These are phyloP conservation scores for Citrus reticulata DNA, from an alignment of 345 rosid species.

Conservation along the genomic window DNA sequence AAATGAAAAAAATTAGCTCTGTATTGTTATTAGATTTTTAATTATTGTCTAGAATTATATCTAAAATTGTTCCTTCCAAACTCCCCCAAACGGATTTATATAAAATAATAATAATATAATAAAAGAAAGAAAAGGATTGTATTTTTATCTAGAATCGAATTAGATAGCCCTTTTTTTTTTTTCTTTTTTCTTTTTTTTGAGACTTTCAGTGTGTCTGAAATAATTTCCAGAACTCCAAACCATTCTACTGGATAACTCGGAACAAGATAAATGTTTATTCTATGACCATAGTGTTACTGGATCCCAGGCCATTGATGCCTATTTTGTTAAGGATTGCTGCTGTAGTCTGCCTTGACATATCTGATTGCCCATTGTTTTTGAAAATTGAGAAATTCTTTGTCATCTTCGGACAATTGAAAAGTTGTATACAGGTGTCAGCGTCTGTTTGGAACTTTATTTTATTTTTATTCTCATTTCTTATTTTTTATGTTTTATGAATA, in stretches of 20 bases:
- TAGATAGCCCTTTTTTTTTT: too few species aligned
- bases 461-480: neutral
- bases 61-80: too few species aligned
- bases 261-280: slow-evolving; percentile 1
- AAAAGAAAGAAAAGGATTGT: too few species aligned
- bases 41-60: too few species aligned
- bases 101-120: too few species aligned
- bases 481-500: neutral
- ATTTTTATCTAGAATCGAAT: too few species aligned
- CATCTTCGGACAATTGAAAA: neutral
- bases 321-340: neutral
- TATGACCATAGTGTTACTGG: neutral
- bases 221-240: neutral
- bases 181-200: too few species aligned
- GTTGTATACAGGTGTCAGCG: neutral
- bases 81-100: too few species aligned
- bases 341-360: neutral
- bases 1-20: neutral
- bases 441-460: neutral
- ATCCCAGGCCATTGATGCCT: neutral
- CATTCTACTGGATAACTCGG: neutral
- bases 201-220: neutral
- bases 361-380: neutral
- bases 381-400: too few species aligned
- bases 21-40: neutral